Conservation (phyloP, 1,284 basidiomycete genomes). For the Rhodotorula glutinis region DNA sequence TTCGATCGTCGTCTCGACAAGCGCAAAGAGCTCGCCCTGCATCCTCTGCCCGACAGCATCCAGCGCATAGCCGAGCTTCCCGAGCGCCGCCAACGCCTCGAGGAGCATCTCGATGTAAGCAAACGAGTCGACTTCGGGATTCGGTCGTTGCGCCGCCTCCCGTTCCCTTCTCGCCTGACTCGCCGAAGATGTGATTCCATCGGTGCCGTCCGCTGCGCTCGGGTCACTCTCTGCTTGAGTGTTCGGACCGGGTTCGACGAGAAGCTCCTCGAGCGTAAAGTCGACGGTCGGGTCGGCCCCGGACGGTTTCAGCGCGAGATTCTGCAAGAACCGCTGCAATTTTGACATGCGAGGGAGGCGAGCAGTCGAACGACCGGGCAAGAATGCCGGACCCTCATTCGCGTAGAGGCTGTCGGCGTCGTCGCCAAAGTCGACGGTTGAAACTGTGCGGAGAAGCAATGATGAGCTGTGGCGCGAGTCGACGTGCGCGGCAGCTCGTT, state of each 20-base stretch:
- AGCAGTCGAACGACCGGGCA: constrained; percentile 27
- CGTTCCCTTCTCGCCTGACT: neutral
- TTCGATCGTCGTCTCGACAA: constrained; percentile 82
- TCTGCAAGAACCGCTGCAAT: constrained; percentile 61
- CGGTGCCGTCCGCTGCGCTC: neutral
- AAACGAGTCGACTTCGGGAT: constrained; percentile 91
- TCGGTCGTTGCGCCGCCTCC: constrained; percentile 46
- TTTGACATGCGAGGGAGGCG: constrained; percentile 33
- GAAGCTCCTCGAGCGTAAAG: constrained; percentile 47
- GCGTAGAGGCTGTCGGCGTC: constrained; percentile 45
- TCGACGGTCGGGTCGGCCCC: constrained; percentile 72
- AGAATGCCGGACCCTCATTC: constrained; percentile 22
- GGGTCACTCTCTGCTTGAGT: neutral
- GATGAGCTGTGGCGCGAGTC: too few relatives aligned
- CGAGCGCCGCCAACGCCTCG: constrained; percentile 85
- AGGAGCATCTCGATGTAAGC: constrained; percentile 89
- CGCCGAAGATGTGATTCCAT: neutral
- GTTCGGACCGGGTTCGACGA: constrained; percentile 9
- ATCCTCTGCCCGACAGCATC: constrained; percentile 82
- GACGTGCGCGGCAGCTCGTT: too few relatives aligned
- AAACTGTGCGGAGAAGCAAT: constrained; percentile 51
- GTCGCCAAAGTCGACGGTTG: constrained; percentile 60
- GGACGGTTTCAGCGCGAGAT: constrained; percentile 65
- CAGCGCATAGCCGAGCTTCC: constrained; percentile 78
- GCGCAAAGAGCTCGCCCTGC: constrained; percentile 74